Evolutionary conservation across 805 yeast genomes (phyloP).

Genomic region (Suhomyces tanzawaensis): DNA sequence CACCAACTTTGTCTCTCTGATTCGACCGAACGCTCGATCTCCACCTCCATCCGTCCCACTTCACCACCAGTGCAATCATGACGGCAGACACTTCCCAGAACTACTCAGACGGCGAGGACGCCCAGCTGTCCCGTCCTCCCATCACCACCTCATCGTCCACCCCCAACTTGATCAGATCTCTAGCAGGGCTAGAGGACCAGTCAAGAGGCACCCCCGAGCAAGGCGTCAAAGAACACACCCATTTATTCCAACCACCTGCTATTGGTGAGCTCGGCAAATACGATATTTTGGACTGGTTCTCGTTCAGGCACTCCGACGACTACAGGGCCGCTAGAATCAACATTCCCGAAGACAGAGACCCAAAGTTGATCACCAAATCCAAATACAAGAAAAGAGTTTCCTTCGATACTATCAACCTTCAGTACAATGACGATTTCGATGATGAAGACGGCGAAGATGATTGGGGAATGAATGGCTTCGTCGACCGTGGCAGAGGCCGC

Average conservation of each 20-base stretch:
- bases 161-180: not conserved
- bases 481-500: constrained; percentile 2
- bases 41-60: too few species aligned
- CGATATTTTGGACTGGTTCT: constrained; percentile 12
- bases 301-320: constrained; percentile 16
- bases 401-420: constrained; percentile 51
- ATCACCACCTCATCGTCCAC: not conserved
- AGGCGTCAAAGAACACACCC: constrained; percentile 2
- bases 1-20: too few species aligned
- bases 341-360: constrained; percentile 13
- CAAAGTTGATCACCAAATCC: constrained; percentile 6
- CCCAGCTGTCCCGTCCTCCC: not conserved
- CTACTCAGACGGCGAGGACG: too few species aligned
- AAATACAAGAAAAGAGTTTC: constrained; percentile 41
- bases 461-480: not conserved
- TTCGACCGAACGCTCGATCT: too few species aligned
- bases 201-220: not conserved
- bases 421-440: constrained; percentile 24
- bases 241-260: constrained; percentile 2
- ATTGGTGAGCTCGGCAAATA: not conserved
- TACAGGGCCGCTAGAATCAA: constrained; percentile 21
- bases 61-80: too few species aligned
- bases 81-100: too few species aligned
- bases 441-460: constrained; percentile 8
- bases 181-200: not conserved